Base-by-base conservation (phyloP, 805 yeast species). In the Nakazawaea peltata region DNA sequence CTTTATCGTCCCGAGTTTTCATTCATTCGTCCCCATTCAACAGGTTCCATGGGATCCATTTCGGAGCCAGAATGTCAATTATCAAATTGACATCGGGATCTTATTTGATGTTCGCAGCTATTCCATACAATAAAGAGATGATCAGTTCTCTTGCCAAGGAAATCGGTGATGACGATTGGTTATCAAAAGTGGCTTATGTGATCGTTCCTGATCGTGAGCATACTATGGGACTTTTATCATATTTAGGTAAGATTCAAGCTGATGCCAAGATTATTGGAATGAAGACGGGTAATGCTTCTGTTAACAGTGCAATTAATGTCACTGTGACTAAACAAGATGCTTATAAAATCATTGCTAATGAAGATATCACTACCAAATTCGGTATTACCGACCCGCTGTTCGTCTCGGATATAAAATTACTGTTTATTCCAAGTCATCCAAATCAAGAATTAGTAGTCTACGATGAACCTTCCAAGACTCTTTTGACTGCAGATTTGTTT, bases 131-230 rank as follows among this genome's bases (percentile, higher is more conserved):
- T 4, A 57, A 58, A 2, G 65, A 58, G 15, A 69, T 71, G 5
- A 56, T 57, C 17, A 54, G 55, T 26, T 62, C 69, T 1, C 41
- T 75, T 37, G 49, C 57, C 35, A 42, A 50, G 23, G 45, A 56
- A 9, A 49, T 59, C 2, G 60, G 59, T 4, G 56, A 56, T 14
- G 51, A 54, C 3, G 52, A 60, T 1, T 53, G 54, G 31, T 39
- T 56, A 10, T 45, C 51, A 21, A 62, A 65, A 19, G 61, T 76
- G 27, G 51, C 67, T 2, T 69, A 74, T 42, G 57, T 76, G 25
- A 62, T 81, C 28, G 63, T 80, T 31, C 85, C 86, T 2, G 83
- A 80, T 47, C 47, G 43, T 22, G 81, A 75, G 43, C 87, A 80
- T 48, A 74, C 81, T 1, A 56, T 79, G 72, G 82, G 80, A 3